phyloP scores from a whole-genome alignment of 495 filamentous ascomycete species.

The Aspergillus affinis region DNA sequence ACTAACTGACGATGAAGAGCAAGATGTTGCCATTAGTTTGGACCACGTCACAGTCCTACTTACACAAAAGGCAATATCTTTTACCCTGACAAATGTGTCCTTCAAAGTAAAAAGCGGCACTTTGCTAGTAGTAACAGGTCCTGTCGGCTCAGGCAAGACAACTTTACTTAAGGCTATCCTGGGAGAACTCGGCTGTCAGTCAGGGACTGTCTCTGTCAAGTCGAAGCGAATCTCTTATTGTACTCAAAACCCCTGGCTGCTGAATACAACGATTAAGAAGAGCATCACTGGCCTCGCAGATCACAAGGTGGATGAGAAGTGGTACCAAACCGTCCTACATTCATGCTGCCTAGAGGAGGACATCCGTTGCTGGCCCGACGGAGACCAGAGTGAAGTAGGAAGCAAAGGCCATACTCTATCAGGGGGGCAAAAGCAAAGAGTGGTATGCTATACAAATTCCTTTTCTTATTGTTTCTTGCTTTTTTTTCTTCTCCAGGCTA shows the following conservation, averaged over 20 bases:
- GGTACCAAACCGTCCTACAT: slow-evolving; percentile 1
- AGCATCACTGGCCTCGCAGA: neutral
- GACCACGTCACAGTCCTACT: too few species aligned
- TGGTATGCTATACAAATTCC: neutral
- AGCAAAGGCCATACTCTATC: slow-evolving; percentile 1
- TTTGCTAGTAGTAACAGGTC: slow-evolving; percentile 29
- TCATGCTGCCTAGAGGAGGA: neutral
- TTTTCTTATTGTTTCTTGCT: neutral
- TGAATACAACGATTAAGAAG: neutral
- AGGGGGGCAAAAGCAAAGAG: slow-evolving; percentile 2
- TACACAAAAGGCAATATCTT: too few species aligned
- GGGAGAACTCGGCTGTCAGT: slow-evolving; percentile 43
- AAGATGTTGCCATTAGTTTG: too few species aligned
- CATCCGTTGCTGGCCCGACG: slow-evolving; percentile 2
- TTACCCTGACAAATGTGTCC: too few species aligned
- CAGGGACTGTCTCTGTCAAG: slow-evolving; percentile 1
- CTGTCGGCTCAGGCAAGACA: slow-evolving; percentile 53
- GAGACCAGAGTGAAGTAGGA: slow-evolving; percentile 1
- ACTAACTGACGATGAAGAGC: neutral
- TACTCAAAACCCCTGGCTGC: slow-evolving; percentile 2
- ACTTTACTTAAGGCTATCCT: slow-evolving; percentile 26
- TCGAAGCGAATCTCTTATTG: slow-evolving; percentile 1
- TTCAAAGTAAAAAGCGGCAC: too few species aligned
- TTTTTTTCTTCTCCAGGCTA: too few species aligned
- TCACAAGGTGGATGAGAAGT: neutral